Evolutionary conservation across 345 rosid species (phyloP), one percentile per base, ranked within the genome.

Genomic region (Firmiana major): DNA sequence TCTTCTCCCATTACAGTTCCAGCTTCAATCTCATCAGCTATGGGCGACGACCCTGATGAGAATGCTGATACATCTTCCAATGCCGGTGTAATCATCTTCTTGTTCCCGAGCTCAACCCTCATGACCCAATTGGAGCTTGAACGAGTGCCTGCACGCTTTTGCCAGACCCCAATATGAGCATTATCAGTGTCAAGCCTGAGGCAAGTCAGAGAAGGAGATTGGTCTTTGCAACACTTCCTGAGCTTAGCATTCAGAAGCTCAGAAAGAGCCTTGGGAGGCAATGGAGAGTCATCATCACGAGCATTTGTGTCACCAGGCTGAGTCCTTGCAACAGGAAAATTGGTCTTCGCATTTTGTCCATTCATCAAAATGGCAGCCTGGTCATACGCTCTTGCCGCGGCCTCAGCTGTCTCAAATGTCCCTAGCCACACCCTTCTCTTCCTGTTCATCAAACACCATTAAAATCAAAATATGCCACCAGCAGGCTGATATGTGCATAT

Each of bases 401-500:
- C 91, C 80, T 90, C 94, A 0, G 93, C 97, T 5, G 97, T 86
- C 83, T 89, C 89, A 69, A 92, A 92, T 22, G 97, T 92, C 22
- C 97, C 97, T 3, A 92, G 84, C 97, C 97, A 92, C 31, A 92
- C 88, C 78, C 97, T 90, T 78, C 89, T 87, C 79, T 92, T 90
- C 87, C 97, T 92, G 76, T 9, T 38, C 26, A 43, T 17, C 51
- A n/a, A 67, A 38, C 5, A 40, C 9, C 5, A 51, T 28, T 0
- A 31, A 17, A 71, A 28, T 28, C 55, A 70, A 15, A 28, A 16
- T 45, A 16, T 19, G 36, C 31, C 0, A 26, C 59, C 0, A 26
- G 43, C 43, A 7, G 45, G n/a, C 42, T 7, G 17, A 51, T 21
- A 42, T 22, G 9, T 65, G 40, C 0, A 11, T 13, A 75, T 31